Evolutionary conservation across 192 early-diverging fungal species (phyloP).

Genomic region (Coemansia sp.): DNA sequence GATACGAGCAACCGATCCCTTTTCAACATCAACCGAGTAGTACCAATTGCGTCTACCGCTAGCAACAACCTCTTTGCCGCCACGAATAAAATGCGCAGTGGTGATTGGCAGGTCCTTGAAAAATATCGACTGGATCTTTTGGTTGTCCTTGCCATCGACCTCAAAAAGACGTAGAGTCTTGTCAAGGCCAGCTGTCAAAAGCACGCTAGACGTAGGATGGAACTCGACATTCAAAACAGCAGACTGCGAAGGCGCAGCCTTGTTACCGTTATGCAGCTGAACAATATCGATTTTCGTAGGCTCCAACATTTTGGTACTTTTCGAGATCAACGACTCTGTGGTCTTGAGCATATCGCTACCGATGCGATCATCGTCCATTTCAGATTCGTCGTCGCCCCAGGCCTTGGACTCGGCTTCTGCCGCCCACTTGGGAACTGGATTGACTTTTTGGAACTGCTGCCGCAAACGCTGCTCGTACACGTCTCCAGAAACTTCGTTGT

Average conservation of each 20-base stretch:
- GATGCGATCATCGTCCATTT: conserved; percentile 45
- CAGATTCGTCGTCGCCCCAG: conserved; percentile 49
- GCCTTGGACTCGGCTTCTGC: conserved; percentile 16
- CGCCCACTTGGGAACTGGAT: conserved; percentile 88
- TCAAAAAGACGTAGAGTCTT: conserved; percentile 84
- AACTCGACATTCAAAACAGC: conserved; percentile 73
- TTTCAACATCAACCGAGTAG: conserved; percentile 84
- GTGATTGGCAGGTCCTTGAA: conserved; percentile 87
- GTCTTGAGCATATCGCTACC: conserved; percentile 36
- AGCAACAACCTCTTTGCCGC: conserved; percentile 73
- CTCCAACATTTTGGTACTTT: conserved; percentile 15
- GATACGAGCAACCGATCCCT: conserved; percentile 67
- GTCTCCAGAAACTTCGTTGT: conserved; percentile 69
- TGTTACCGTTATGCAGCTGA: conserved; percentile 42
- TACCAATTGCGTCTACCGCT: conserved; percentile 78
- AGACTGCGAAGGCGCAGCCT: conserved; percentile 45
- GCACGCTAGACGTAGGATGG: conserved; percentile 86
- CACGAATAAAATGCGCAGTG: conserved; percentile 71
- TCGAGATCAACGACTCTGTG: conserved; percentile 22
- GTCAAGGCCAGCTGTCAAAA: conserved; percentile 88
- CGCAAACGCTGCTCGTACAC: conserved; percentile 86
- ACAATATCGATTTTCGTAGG: conserved; percentile 24
- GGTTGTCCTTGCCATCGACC: conserved; percentile 91
- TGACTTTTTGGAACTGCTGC: conserved; percentile 80
- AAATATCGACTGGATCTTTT: conserved; percentile 84